Evolutionary conservation across 148 eudicot species (phyloP).

Genomic region (Rhododendron ferrugineum): DNA sequence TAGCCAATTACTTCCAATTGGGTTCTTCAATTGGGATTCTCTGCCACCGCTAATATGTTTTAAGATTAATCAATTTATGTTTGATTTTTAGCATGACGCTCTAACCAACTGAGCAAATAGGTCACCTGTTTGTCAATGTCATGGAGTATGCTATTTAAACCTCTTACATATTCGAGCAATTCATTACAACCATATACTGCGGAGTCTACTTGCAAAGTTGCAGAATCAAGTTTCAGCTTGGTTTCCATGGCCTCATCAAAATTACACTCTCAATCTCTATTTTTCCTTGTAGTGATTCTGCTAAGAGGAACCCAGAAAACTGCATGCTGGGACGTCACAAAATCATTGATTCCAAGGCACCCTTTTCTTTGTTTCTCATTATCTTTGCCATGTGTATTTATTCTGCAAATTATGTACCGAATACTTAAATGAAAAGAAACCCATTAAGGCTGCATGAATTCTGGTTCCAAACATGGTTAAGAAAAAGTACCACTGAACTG

Average conservation of each 20-base stretch:
- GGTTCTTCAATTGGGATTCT: no score
- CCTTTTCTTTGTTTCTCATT: no score
- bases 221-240: not conserved
- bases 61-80: not conserved
- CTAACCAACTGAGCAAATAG: constrained; percentile 25
- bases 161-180: no score
- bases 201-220: not conserved
- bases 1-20: no score
- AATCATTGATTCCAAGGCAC: constrained; percentile 57
- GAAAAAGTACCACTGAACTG: constrained; percentile 16
- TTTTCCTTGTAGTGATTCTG: constrained; percentile 49
- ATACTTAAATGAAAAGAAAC: no score
- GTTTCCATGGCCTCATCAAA: not conserved
- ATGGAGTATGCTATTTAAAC: no score
- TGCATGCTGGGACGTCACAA: constrained; percentile 76
- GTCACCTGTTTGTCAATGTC: not conserved
- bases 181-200: no score
- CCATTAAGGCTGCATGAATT: no score
- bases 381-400: no score
- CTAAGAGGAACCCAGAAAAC: constrained; percentile 44
- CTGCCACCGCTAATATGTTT: no score
- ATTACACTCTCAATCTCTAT: not conserved
- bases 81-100: constrained; percentile 73
- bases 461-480: no score
- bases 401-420: no score